Conservation (phyloP, 2,329 filamentous ascomycete genomes). For the Fusarium floridanum region DNA sequence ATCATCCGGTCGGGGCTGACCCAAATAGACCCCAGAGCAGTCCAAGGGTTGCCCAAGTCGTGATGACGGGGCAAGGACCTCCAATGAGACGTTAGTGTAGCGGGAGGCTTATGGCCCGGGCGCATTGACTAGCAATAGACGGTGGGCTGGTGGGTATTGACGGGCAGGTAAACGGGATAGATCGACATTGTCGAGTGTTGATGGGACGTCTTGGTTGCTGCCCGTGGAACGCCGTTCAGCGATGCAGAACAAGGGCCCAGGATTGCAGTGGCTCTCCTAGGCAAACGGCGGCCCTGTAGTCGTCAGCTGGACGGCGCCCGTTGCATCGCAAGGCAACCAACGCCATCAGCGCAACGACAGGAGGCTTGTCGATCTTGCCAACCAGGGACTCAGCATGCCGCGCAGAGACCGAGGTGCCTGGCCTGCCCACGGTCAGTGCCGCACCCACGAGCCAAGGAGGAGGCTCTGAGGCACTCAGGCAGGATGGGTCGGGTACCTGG, state of each 20-base stretch:
- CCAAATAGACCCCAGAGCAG: conserved; percentile 25
- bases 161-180: conserved; percentile 29
- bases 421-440: neutral
- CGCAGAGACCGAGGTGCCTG: neutral
- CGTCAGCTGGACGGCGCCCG: conserved; percentile 11
- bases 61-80: conserved; percentile 20
- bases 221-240: conserved; percentile 11
- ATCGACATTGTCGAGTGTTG: conserved; percentile 36
- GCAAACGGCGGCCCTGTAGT: conserved; percentile 12
- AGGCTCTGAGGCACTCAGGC: conserved; percentile 3
- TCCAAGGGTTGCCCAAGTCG: conserved; percentile 32
- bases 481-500: conserved; percentile 10
- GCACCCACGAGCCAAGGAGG: neutral
- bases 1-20: conserved; percentile 22
- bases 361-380: conserved; percentile 14
- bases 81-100: conserved; percentile 43
- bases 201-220: conserved; percentile 27
- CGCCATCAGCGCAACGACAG: conserved; percentile 9
- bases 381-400: conserved; percentile 10
- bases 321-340: conserved; percentile 8
- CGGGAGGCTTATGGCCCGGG: conserved; percentile 45
- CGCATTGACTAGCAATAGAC: conserved; percentile 29
- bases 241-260: neutral
- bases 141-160: conserved; percentile 26
- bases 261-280: conserved; percentile 2